Conservation (phyloP, 2,329 filamentous ascomycete species). For the Cladosporium cucumerinum region DNA sequence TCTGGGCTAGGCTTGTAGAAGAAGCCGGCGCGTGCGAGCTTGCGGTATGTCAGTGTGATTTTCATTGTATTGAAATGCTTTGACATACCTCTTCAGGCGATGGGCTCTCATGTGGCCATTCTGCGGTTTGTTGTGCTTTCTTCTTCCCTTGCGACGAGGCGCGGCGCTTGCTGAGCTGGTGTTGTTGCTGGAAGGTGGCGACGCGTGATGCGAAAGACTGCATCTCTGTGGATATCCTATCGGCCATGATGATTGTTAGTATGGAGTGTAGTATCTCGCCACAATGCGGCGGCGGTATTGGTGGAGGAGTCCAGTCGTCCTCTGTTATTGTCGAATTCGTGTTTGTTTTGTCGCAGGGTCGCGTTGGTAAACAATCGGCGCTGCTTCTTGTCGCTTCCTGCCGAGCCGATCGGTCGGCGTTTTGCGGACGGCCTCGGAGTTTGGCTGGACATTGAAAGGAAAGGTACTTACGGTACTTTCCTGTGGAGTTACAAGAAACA, state of each 20-base stretch:
- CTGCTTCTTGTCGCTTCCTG: not conserved
- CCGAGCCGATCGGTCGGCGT: constrained; percentile 4
- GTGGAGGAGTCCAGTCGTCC: not conserved
- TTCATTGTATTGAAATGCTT: constrained; percentile 4
- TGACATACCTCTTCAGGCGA: constrained; percentile 59
- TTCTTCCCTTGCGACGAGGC: constrained; percentile 62
- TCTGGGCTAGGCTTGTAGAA: constrained; percentile 71
- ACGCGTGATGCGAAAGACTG: constrained; percentile 72
- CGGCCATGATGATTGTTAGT: constrained; percentile 26
- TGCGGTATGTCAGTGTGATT: constrained; percentile 23
- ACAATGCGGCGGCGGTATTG: not conserved
- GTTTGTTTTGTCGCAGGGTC: constrained; percentile 5
- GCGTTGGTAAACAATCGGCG: constrained; percentile 8
- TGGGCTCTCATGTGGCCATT: constrained; percentile 76
- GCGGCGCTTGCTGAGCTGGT: constrained; percentile 65
- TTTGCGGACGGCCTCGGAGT: constrained; percentile 1
- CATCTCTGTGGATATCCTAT: constrained; percentile 44
- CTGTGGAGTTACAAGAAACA: not conserved
- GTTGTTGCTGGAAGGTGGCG: constrained; percentile 69
- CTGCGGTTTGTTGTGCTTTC: constrained; percentile 52
- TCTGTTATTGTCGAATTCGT: not conserved
- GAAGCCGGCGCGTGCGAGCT: constrained; percentile 91
- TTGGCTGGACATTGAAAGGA: too few relatives aligned
- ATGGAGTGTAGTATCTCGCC: constrained; percentile 9
- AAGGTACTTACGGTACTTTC: too few relatives aligned